phyloP scores from a whole-genome alignment of 31 red algal species.

The Endocladia muricata region DNA sequence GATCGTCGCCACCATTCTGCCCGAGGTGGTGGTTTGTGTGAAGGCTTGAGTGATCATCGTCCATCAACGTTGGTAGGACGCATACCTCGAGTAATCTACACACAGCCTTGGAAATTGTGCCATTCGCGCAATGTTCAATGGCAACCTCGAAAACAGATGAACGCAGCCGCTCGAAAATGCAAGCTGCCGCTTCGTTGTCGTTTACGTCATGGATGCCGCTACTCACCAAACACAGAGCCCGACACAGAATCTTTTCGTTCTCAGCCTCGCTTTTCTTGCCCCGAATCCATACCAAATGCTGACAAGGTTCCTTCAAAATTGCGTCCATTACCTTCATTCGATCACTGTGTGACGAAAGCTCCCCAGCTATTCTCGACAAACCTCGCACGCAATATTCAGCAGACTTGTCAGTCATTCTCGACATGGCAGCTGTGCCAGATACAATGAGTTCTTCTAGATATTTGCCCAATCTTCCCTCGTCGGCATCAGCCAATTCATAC shows the following conservation, averaged over 20 bases:
- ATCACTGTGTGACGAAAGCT: neutral
- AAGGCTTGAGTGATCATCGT: constrained; percentile 13
- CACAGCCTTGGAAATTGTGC: constrained; percentile 19
- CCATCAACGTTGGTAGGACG: constrained; percentile 22
- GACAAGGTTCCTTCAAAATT: constrained; percentile 20
- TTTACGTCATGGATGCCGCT: constrained; percentile 30
- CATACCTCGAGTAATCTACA: constrained; percentile 27
- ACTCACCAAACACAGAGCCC: constrained; percentile 9
- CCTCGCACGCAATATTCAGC: neutral
- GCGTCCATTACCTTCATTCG: constrained; percentile 13
- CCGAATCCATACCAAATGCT: constrained; percentile 6
- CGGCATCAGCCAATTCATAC: neutral
- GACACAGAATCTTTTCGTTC: constrained; percentile 16
- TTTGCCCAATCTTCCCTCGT: neutral
- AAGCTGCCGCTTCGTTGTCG: constrained; percentile 21
- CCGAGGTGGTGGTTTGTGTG: neutral
- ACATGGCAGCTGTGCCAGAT: neutral
- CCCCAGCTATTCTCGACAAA: neutral
- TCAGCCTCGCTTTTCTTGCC: neutral
- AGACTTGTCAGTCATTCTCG: neutral
- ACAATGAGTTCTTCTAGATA: neutral
- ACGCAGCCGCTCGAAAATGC: constrained; percentile 14
- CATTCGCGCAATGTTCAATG: constrained; percentile 14
- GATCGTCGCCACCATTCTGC: neutral
- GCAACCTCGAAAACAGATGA: constrained; percentile 14